Percentiles rank a stretch among this genome's conserved stretches.
phyloP scores from a whole-genome alignment of 208 protist genomes.

The Trichomonas vaginalis region DNA sequence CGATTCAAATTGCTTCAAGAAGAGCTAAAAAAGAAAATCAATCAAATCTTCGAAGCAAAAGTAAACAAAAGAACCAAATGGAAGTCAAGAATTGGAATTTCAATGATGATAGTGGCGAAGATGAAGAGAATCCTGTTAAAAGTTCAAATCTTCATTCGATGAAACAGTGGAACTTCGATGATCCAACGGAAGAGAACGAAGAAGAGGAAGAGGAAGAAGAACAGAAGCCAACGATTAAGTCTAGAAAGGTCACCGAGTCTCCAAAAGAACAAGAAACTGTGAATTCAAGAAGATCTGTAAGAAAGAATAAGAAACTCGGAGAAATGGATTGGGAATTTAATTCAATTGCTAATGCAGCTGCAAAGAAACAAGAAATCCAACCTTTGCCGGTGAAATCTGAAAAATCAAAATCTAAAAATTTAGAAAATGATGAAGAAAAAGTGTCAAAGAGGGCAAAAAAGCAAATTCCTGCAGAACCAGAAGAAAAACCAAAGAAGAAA shows the following conservation, averaged over 20 bases:
- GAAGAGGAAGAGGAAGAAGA: neutral
- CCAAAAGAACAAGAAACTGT: too few species aligned
- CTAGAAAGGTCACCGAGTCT: too few species aligned
- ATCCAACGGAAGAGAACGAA: neutral
- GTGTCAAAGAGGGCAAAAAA: neutral
- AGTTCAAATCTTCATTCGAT: neutral
- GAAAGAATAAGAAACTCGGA: neutral
- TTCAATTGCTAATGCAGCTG: neutral
- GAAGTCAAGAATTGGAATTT: neutral
- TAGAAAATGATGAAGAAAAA: neutral
- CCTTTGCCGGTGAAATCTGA: neutral
- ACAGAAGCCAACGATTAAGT: neutral
- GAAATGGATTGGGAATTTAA: neutral
- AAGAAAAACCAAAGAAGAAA: neutral
- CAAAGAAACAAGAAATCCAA: too few species aligned
- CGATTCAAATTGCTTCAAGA: neutral
- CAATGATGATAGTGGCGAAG: too few species aligned
- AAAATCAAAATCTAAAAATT: neutral
- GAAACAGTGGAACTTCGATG: neutral
- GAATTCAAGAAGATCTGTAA: neutral
- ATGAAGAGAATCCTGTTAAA: neutral
- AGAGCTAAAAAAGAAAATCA: neutral
- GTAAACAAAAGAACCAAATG: too few species aligned
- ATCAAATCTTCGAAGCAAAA: neutral
- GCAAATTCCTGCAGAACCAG: neutral